Percentiles rank a stretch among this genome's conserved stretches.
Conservation (phyloP, 176 grass and related monocot genomes). For the Eragrostis nindensis region DNA sequence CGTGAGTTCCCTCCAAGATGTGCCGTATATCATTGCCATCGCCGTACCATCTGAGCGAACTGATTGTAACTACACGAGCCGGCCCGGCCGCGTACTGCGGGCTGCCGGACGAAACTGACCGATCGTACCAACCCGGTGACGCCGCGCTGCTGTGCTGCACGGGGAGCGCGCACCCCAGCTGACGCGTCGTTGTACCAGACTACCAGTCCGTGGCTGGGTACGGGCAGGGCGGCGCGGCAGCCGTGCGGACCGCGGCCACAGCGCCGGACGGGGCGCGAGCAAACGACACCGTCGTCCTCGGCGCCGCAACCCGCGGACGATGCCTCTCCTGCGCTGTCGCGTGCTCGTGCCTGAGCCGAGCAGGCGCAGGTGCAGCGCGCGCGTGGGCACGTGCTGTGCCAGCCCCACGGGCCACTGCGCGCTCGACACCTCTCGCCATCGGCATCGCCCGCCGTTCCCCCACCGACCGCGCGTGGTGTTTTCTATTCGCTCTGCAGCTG, state of each 20-base stretch:
- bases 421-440: constrained; percentile 33
- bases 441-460: constrained; percentile 11
- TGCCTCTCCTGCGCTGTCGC: too few species aligned
- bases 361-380: neutral
- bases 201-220: too few species aligned
- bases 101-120: neutral
- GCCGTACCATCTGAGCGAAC: neutral
- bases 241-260: neutral
- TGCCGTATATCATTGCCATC: neutral
- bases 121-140: neutral
- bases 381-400: constrained; percentile 21
- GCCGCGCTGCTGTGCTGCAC: neutral
- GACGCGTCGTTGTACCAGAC: constrained; percentile 1
- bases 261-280: neutral
- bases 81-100: neutral
- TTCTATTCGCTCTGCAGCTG: constrained; percentile 21
- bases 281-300: neutral
- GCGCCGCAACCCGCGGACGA: too few species aligned
- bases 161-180: neutral
- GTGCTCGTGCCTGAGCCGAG: too few species aligned
- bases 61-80: neutral
- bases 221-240: too few species aligned
- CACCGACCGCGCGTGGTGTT: constrained; percentile 21
- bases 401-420: constrained; percentile 1
- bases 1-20: neutral